Percentiles rank a stretch among this genome's conserved stretches.
Evolutionary conservation across 2,329 filamentous ascomycete species (phyloP).

Genomic region (Scytalidium lignicola): DNA sequence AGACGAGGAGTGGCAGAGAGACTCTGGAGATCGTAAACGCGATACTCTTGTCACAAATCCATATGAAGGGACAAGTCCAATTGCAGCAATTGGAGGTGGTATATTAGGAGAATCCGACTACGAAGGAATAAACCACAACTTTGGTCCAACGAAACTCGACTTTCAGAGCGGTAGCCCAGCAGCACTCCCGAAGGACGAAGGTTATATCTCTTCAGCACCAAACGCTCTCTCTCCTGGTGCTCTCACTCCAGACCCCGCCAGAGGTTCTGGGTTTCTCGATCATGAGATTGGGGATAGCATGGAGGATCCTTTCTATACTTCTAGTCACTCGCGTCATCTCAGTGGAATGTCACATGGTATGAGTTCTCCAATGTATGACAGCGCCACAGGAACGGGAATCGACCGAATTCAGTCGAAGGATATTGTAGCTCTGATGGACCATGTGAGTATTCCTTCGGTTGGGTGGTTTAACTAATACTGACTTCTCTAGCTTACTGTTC

Average conservation of each 20-base stretch:
- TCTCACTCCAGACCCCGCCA: slow-evolving; percentile 39
- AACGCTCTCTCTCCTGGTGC: slow-evolving; percentile 48
- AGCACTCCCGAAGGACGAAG: slow-evolving; percentile 70
- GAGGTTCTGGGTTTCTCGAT: slow-evolving; percentile 44
- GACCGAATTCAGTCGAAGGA: slow-evolving; percentile 94
- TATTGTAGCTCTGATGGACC: slow-evolving; percentile 96
- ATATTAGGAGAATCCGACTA: slow-evolving; percentile 36
- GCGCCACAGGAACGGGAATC: slow-evolving; percentile 78
- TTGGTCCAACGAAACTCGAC: slow-evolving; percentile 29
- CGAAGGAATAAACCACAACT: slow-evolving; percentile 34
- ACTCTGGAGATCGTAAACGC: slow-evolving; percentile 57
- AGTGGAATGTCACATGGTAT: slow-evolving; percentile 93
- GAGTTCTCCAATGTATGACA: slow-evolving; percentile 83
- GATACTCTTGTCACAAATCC: slow-evolving; percentile 64
- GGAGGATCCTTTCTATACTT: slow-evolving; percentile 64
- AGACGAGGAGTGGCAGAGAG: slow-evolving; percentile 61
- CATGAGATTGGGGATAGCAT: slow-evolving; percentile 48
- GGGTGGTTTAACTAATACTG: slow-evolving; percentile 8
- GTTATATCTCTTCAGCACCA: slow-evolving; percentile 74
- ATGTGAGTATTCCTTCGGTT: slow-evolving; percentile 48
- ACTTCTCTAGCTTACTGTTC: slow-evolving; percentile 68
- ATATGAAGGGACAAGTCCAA: slow-evolving; percentile 59
- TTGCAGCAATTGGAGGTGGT: slow-evolving; percentile 36
- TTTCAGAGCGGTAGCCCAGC: slow-evolving; percentile 43
- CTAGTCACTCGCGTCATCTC: slow-evolving; percentile 60